Conservation (phyloP, 2,329 filamentous ascomycete species). For the Fusarium sp. region DNA sequence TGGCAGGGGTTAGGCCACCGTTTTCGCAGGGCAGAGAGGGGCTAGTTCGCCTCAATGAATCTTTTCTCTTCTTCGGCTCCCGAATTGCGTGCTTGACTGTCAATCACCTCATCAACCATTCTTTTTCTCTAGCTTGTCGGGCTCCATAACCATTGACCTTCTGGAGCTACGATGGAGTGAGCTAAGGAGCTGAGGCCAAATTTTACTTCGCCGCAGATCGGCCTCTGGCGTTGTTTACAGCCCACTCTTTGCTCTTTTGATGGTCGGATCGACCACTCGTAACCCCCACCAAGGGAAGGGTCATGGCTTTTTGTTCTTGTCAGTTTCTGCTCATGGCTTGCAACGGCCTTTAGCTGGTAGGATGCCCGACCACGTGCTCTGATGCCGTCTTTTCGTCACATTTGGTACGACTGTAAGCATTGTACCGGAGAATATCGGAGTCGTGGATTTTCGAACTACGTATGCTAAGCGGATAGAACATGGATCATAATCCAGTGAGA, state of each 20-base stretch:
- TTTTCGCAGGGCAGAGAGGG: conserved; percentile 38
- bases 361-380: conserved; percentile 35
- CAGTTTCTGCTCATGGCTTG: conserved; percentile 21
- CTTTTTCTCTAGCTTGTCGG: conserved; percentile 14
- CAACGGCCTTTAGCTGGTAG: conserved; percentile 10
- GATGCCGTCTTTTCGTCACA: conserved; percentile 6
- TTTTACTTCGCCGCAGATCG: conserved; percentile 42
- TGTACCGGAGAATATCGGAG: conserved; percentile 34
- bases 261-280: conserved; percentile 25
- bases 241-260: conserved; percentile 20
- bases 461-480: not conserved
- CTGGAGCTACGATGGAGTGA: conserved; percentile 34
- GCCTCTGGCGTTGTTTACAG: conserved; percentile 28
- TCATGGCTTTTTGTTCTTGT: conserved; percentile 19
- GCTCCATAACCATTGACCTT: conserved; percentile 6
- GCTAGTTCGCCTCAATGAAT: conserved; percentile 35
- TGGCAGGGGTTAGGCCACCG: conserved; percentile 37
- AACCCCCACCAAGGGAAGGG: conserved; percentile 21
- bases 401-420: not conserved
- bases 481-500: not conserved
- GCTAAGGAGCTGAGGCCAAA: conserved; percentile 27
- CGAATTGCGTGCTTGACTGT: conserved; percentile 49
- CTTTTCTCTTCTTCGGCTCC: conserved; percentile 43
- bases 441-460: not conserved
- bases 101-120: conserved; percentile 42